Evolutionary conservation across 1,139 yeast genomes (phyloP), one percentile per base, ranked within the genome.

Genomic region (Blastobotrys capitulatus): DNA sequence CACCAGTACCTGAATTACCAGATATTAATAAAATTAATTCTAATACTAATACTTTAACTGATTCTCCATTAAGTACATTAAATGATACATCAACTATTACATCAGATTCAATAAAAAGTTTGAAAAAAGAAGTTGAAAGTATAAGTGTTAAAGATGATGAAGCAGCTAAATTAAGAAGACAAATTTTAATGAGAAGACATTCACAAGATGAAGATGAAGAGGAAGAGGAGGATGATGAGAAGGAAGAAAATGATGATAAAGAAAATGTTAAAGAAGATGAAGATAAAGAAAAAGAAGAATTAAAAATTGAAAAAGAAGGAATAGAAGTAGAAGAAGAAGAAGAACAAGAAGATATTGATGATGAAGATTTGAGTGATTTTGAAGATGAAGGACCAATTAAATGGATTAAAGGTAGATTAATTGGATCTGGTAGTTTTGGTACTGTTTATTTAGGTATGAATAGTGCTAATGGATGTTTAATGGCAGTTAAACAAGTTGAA

Each of bases 401-500:
- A 43, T 92, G 97, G 97, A 75, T 89, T 46, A 85, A 85, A 60
- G 98, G 98, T 26, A 87, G 96, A 0, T 73, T 90, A 40, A 88
- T 92, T 57, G 98, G 98, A 0, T 83, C 95, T 2, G 98, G 98
- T 2, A 84, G 95, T 56, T 92, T 89, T 72, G 98, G 97, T 32
- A 83, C 88, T 2, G 98, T 92, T 1, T 90, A 85, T 57, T 73
- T 92, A 40, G 98, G 97, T 1, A 82, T 92, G 83, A 88, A 89
- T 63, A 86, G 96, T 1, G 71, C 83, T 41, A 89, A 96, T 0
- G 98, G 98, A 40, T 97, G 89, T 62, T 73, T 92, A 49, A 88
- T 92, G 96, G 98, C 97, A 0, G 96, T 92, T 13, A 92, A 92
- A 61, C 97, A 90, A 64, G 96, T 92, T 0, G 84, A 84, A 40